These are phyloP conservation scores for Aotearoamyces nothofagi DNA, from an alignment of 2,329 filamentous ascomycete species.

Conservation along the genomic window DNA sequence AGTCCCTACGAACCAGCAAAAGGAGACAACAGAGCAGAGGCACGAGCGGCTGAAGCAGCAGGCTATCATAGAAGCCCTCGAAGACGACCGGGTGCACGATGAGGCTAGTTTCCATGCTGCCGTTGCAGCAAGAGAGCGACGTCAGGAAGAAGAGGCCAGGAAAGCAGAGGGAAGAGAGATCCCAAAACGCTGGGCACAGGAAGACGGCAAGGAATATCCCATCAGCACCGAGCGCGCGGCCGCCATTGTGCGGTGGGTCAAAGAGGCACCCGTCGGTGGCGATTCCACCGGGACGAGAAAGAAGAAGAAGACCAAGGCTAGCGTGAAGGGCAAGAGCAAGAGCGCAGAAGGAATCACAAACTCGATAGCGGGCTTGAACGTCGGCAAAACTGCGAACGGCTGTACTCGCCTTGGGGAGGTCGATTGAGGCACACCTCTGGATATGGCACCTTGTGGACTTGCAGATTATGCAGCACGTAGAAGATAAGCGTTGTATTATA, in stretches of 20 bases:
- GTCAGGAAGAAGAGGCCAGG: slow-evolving; percentile 34
- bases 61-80: slow-evolving; percentile 50
- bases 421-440: no score
- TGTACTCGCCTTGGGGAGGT: no score
- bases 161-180: slow-evolving; percentile 14
- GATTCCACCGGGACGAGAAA: slow-evolving; percentile 19
- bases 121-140: slow-evolving; percentile 42
- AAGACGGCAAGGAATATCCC: slow-evolving; percentile 53
- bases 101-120: slow-evolving; percentile 50
- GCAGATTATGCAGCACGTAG: no score
- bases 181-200: slow-evolving; percentile 43
- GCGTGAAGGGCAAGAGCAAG: background rate
- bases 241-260: slow-evolving; percentile 55
- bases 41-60: slow-evolving; percentile 45
- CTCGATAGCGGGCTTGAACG: no score
- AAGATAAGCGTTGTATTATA: no score
- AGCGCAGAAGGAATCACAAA: no score
- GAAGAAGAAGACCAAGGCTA: slow-evolving; percentile 23
- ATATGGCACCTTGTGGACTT: no score
- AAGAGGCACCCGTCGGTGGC: slow-evolving; percentile 31
- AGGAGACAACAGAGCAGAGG: slow-evolving; percentile 35
- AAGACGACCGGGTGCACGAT: slow-evolving; percentile 52
- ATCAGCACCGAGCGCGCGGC: slow-evolving; percentile 56
- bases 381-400: no score
- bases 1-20: slow-evolving; percentile 17